Base-by-base conservation (phyloP, 2,329 filamentous ascomycete species). In the Calonectria naviculata region DNA sequence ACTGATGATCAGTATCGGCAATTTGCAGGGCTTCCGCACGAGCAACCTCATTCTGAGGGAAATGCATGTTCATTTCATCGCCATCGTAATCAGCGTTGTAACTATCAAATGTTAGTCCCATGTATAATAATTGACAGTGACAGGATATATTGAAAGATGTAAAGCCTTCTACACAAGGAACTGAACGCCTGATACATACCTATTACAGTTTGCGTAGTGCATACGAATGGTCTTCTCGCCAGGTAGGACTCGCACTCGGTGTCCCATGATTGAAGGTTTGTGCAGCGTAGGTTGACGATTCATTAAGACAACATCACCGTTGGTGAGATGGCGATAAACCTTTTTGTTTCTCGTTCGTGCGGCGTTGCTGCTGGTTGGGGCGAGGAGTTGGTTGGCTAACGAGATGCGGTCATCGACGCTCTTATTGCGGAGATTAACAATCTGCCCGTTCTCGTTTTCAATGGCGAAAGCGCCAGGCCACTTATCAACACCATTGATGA, bases 31-130 rank as follows among this genome's bases (percentile, higher is more conserved):
- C 97, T 85, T 99, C 97, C 2, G 96, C 94, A 76, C 97, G 90
- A 19, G 97, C 97, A 74, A 98, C 88, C 81, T 98, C 97, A 77
- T 98, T 98, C 78, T 99, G 97, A 1, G 97, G 97, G 80, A 99
- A 98, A 84, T 99, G 97, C 95, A 99, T 97, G 83, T 99, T 99
- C 97, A 99, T 99, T 84, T 99, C 97, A 81, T 99, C 97, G 83
- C 97, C 97, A 80, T 99, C 97, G 80, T 99, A 99, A 88, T 99
- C 97, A 36, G 97, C 97, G 78, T 99, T 99, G 88, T 99, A 99
- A 0, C 97, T 58, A 26, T 26, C 15, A 28, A 38, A 4, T 4
- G 13, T 58, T 38, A 58, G n/a, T 5, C 19, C 10, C 15, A 2
- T 21, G 26, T 58, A 15, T 21, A 38, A 19, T 8, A 38, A 8